Evolutionary conservation across 352 stramenopile genomes (phyloP).

Genomic region (Globisporangium parvum): DNA sequence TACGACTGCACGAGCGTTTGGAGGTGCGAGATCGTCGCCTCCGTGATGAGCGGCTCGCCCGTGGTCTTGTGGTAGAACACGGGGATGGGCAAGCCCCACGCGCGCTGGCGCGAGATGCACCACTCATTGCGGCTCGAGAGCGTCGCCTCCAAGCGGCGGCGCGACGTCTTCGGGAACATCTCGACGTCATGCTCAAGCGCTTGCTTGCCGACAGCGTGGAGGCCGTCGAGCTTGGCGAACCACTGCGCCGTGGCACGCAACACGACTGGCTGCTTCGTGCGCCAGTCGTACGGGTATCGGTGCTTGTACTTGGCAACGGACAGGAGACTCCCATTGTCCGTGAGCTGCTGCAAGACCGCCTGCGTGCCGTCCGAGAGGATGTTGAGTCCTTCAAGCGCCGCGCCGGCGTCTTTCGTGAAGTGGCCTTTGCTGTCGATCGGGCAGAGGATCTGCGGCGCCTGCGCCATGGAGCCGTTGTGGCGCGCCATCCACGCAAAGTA

Average conservation of each 20-base stretch:
- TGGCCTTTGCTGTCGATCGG: conserved; percentile 57
- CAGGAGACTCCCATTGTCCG: conserved; percentile 76
- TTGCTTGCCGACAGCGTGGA: conserved; percentile 74
- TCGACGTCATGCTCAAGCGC: conserved; percentile 71
- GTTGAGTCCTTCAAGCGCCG: conserved; percentile 80
- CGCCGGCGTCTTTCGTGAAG: conserved; percentile 90
- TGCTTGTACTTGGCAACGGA: conserved; percentile 89
- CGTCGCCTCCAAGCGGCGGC: conserved; percentile 82
- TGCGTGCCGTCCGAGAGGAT: conserved; percentile 92
- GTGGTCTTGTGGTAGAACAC: conserved; percentile 95
- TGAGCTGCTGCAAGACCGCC: conserved; percentile 88
- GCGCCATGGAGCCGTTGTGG: conserved; percentile 18
- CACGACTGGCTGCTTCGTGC: conserved; percentile 98
- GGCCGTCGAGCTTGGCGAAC: conserved; percentile 95
- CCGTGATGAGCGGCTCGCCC: conserved; percentile 88
- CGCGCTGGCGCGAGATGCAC: conserved; percentile 98
- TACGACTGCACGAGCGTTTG: conserved; percentile 52
- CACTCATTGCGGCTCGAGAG: conserved; percentile 91
- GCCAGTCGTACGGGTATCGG: conserved; percentile 98
- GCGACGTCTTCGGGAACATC: conserved; percentile 88
- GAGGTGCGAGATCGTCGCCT: conserved; percentile 88
- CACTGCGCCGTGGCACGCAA: conserved; percentile 97
- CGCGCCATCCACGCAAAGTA: conserved; percentile 75
- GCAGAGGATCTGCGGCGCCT: conserved; percentile 42
- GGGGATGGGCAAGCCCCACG: conserved; percentile 98